Evolutionary conservation across 1,284 basidiomycete genomes (phyloP).

Genomic region (Trichosporon sp.): DNA sequence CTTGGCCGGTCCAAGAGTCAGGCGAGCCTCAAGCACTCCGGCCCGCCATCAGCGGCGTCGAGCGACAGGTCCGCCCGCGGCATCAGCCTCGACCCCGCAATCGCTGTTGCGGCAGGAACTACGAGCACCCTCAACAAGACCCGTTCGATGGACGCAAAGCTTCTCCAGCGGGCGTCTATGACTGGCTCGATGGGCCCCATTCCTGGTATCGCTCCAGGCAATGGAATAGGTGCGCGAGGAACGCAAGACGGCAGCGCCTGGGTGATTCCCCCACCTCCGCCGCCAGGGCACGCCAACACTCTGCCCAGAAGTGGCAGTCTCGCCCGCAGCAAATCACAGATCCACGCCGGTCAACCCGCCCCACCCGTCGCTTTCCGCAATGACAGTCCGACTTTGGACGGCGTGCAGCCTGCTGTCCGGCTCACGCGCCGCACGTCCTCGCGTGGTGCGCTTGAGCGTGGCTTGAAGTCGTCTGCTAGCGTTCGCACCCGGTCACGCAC

Average conservation of each 20-base stretch:
- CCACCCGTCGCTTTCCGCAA: neutral
- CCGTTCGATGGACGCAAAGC: neutral
- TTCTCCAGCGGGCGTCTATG: neutral
- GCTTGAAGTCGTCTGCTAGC: neutral
- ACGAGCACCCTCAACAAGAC: neutral
- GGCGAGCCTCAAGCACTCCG: neutral
- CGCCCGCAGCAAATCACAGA: neutral
- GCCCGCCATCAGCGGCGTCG: neutral
- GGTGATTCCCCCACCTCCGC: neutral
- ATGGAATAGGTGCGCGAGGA: neutral
- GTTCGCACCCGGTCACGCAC: neutral
- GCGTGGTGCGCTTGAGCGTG: neutral
- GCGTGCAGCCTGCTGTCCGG: neutral
- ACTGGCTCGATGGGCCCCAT: neutral
- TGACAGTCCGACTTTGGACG: neutral
- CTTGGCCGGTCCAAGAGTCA: neutral
- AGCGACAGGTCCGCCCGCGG: neutral
- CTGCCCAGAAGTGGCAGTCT: neutral
- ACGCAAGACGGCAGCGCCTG: neutral
- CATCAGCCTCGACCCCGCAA: neutral
- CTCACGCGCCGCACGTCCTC: neutral
- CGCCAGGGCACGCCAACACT: neutral
- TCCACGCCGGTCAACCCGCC: neutral
- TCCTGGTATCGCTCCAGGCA: neutral
- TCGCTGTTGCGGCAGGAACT: neutral